phyloP scores from a whole-genome alignment of 345 rosid species.

The Citrus sp. region DNA sequence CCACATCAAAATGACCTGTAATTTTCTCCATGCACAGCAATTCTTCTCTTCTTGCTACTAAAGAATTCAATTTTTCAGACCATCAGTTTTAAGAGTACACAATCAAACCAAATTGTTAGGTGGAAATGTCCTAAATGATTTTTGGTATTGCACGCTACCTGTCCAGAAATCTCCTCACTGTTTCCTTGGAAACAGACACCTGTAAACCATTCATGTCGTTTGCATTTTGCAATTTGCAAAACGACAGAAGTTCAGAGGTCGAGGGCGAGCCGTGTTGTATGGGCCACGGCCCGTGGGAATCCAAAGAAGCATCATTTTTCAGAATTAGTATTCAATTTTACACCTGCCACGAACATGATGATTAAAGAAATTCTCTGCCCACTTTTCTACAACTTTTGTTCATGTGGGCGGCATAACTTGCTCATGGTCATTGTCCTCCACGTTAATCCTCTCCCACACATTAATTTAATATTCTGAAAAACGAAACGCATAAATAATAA shows the following conservation, averaged over 20 bases:
- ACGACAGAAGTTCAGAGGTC: background rate
- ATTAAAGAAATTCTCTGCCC: background rate
- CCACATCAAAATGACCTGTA: background rate
- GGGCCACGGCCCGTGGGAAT: background rate
- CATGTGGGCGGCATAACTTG: conserved; percentile 3
- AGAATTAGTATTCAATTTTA: background rate
- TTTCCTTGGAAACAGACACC: background rate
- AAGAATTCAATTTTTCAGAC: background rate
- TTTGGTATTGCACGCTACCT: too few relatives aligned
- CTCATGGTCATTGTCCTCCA: background rate
- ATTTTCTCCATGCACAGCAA: background rate
- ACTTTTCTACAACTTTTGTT: background rate
- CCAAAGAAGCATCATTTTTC: background rate
- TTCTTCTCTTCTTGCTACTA: too few relatives aligned
- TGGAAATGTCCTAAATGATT: too few relatives aligned
- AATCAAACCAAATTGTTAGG: background rate
- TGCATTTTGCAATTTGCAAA: background rate
- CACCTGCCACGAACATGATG: background rate
- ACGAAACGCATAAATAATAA: background rate
- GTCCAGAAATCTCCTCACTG: background rate
- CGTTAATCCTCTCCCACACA: background rate
- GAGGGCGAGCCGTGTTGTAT: background rate
- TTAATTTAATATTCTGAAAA: background rate
- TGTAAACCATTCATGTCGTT: background rate
- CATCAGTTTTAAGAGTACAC: background rate